A percentile compares a stretch with the other conserved stretches of the same genome.
Conservation (phyloP, 2,329 filamentous ascomycete species). For the Paracoccidioides brasiliensis region DNA sequence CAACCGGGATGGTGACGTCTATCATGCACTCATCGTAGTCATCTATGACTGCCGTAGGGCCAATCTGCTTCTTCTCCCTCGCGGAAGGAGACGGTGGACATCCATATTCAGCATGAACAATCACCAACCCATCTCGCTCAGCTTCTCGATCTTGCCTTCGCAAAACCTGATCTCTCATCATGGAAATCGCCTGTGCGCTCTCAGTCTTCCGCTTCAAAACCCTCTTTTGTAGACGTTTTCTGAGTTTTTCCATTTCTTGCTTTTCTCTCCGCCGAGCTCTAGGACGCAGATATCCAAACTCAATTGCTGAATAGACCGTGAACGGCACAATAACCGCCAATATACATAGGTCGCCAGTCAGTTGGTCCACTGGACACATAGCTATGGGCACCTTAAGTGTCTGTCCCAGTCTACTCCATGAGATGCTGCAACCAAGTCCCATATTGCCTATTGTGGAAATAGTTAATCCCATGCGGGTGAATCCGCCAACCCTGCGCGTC, state of each 20-base stretch:
- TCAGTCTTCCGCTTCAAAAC: conserved; percentile 26
- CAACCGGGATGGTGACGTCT: conserved; percentile 33
- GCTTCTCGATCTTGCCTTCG: conserved; percentile 26
- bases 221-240: conserved; percentile 24
- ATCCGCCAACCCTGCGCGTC: conserved; percentile 24
- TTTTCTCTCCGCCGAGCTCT: conserved; percentile 24
- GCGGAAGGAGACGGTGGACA: conserved; percentile 16
- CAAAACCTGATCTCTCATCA: conserved; percentile 29
- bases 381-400: conserved; percentile 27
- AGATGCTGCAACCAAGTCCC: conserved; percentile 27
- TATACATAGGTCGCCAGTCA: conserved; percentile 22
- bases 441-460: conserved; percentile 19
- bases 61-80: conserved; percentile 15
- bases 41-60: conserved; percentile 14
- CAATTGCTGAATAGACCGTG: conserved; percentile 27
- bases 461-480: conserved; percentile 28
- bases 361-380: conserved; percentile 23
- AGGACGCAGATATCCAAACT: conserved; percentile 31
- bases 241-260: conserved; percentile 22
- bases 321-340: conserved; percentile 27
- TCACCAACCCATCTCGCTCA: conserved; percentile 24
- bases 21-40: conserved; percentile 8
- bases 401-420: conserved; percentile 31
- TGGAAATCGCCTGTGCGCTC: conserved; percentile 26
- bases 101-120: conserved; percentile 31